These are phyloP conservation scores for Colletotrichum sojae DNA, from an alignment of 2,329 filamentous ascomycete genomes.

Conservation along the genomic window DNA sequence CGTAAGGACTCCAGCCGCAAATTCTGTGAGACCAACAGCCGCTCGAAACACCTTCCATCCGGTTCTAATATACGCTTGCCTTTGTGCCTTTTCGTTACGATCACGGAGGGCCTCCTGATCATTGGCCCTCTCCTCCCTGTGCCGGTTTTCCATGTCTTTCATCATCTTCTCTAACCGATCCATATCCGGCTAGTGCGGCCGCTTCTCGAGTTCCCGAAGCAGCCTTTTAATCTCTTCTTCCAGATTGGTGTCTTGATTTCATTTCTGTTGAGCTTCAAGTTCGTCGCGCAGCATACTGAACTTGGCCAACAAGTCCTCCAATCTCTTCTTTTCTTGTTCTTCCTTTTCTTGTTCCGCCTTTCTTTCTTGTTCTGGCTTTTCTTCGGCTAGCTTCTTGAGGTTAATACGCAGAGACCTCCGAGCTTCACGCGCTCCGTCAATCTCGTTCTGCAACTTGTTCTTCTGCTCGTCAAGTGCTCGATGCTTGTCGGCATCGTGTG, in stretches of 20 bases:
- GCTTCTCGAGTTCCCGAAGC: background rate
- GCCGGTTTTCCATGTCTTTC: background rate
- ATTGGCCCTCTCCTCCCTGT: background rate
- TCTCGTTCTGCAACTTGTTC: background rate
- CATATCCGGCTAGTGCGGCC: background rate
- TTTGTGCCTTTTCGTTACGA: background rate
- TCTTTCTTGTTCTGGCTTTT: background rate
- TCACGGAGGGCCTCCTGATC: background rate
- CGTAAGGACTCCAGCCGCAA: background rate
- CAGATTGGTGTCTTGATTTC: background rate
- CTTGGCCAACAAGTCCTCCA: background rate
- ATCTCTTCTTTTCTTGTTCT: background rate
- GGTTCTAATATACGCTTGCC: background rate
- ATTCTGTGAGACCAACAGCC: background rate
- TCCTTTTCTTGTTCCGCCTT: too few species aligned
- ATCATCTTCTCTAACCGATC: background rate
- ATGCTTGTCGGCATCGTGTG: background rate
- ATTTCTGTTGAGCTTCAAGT: background rate
- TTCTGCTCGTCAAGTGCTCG: background rate
- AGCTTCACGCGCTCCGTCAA: background rate
- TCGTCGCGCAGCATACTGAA: too few species aligned
- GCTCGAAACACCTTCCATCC: background rate
- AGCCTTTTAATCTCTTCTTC: background rate
- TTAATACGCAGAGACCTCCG: background rate
- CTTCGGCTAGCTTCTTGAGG: background rate